Percentiles rank a stretch among this genome's conserved stretches.
phyloP scores from a whole-genome alignment of 805 yeast species.

The Middelhovenomyces tepae region DNA sequence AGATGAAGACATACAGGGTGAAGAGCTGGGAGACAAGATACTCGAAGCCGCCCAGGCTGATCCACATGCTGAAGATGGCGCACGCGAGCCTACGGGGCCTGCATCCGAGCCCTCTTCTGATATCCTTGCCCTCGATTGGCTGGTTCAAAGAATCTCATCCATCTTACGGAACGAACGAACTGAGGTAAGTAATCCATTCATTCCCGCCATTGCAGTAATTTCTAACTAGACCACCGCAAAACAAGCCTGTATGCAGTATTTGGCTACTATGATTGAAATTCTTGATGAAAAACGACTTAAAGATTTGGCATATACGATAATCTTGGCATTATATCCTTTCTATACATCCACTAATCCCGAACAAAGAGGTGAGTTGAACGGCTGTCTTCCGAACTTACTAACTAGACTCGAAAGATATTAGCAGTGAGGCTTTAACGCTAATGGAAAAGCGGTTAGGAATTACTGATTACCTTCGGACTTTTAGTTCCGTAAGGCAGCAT shows the following conservation, averaged over 20 bases:
- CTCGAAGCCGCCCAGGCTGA: too few relatives aligned
- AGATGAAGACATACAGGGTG: conserved; percentile 22
- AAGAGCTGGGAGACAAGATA: conserved; percentile 23
- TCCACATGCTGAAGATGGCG: conserved; percentile 19
- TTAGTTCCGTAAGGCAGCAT: conserved; percentile 52
- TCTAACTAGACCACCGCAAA: too few relatives aligned
- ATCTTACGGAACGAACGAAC: conserved; percentile 61
- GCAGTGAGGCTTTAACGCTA: conserved; percentile 58
- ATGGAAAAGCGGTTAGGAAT: conserved; percentile 64
- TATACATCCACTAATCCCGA: too few relatives aligned
- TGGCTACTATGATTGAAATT: conserved; percentile 55
- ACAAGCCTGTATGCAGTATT: conserved; percentile 57
- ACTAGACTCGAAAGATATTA: conserved; percentile 40
- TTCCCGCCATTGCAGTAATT: too few relatives aligned
- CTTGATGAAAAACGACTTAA: conserved; percentile 35
- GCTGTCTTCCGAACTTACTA: too few relatives aligned
- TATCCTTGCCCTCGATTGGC: conserved; percentile 38
- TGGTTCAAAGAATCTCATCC: conserved; percentile 51
- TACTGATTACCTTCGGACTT: conserved; percentile 53
- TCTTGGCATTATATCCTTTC: conserved; percentile 42
- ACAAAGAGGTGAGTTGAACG: too few relatives aligned
- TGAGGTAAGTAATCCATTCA: conserved; percentile 42
- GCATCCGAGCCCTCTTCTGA: not conserved
- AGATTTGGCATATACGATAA: conserved; percentile 38
- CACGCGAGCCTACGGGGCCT: too few relatives aligned